Base-by-base conservation (phyloP, 257 asterid genomes). In the Rhazya stricta region DNA sequence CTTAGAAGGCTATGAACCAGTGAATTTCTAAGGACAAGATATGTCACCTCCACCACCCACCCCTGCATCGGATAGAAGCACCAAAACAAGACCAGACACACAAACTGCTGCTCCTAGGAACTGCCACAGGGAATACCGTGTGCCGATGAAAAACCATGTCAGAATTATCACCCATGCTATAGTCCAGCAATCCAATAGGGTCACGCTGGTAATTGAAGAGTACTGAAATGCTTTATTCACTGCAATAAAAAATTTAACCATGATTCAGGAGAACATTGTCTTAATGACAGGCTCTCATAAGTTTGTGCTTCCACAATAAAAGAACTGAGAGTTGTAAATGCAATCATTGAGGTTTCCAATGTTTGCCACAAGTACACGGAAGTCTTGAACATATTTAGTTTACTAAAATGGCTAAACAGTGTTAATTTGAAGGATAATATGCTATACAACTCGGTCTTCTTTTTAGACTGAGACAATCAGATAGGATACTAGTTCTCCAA, bases 181-280 rank as follows among this genome's bases (percentile, higher is more conserved):
- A 1, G 97, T 82, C 88, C 92, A 89, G 57, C 97, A 89, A 81
- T 92, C 94, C 83, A 91, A 74, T 73, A 91, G 69, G 1, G 96
- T 80, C 77, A 92, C 97, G 13, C 97, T 92, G 16, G 98, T 92
- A 66, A 90, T 84, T 6, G 98, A 91, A 27, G 98, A 85, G 84
- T 74, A 91, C 54, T 91, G 88, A 56, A 53, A 92, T 13, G 98
- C 94, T 86, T 90, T 88, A 79, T 89, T 90, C 27, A 89, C 97
- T 91, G 90, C 82, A 79, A 67, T 42, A 63, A 63, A 34, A 63
- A 36, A 36, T n/a, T 63, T 9, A 18, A 5, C 27, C 39, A 21
- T 62, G 45, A 32, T 5, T 62, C 21, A 32, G 43, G n/a, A 19
- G 16, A 62, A 62, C n/a, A 13, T 16, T 11, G 2, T 34, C 69